phyloP scores from a whole-genome alignment of 1,284 basidiomycete genomes.

The Crepidotus sp. region DNA sequence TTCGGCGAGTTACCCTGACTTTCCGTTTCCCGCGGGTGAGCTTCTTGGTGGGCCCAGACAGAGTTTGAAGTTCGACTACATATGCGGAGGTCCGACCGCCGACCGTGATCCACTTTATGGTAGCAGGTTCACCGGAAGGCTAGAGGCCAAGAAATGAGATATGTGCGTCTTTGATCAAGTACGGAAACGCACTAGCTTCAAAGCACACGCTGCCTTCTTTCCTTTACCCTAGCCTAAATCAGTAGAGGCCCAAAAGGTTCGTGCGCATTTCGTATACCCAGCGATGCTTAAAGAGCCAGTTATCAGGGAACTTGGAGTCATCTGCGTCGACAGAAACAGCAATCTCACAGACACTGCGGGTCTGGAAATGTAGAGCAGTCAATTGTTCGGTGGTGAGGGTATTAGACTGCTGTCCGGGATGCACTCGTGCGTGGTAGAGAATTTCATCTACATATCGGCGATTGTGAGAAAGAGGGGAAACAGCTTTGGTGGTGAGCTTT shows the following conservation, averaged over 20 bases:
- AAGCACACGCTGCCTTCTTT: slow-evolving; percentile 45
- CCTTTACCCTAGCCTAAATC: slow-evolving; percentile 54
- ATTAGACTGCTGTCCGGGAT: slow-evolving; percentile 67
- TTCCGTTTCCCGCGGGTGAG: slow-evolving; percentile 16
- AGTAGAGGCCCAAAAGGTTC: background rate
- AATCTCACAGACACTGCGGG: slow-evolving; percentile 48
- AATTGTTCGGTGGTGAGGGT: slow-evolving; percentile 46
- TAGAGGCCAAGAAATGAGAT: slow-evolving; percentile 23
- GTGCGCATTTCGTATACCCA: slow-evolving; percentile 41
- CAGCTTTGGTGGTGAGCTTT: slow-evolving; percentile 17
- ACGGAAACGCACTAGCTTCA: slow-evolving; percentile 41
- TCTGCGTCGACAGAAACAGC: slow-evolving; percentile 73
- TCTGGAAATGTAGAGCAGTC: slow-evolving; percentile 46
- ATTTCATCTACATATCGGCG: slow-evolving; percentile 60
- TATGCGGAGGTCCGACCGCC: slow-evolving; percentile 77
- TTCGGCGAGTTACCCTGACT: slow-evolving; percentile 31
- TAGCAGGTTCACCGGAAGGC: slow-evolving; percentile 64
- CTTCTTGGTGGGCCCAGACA: slow-evolving; percentile 12
- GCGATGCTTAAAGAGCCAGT: slow-evolving; percentile 67
- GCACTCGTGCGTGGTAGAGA: slow-evolving; percentile 68
- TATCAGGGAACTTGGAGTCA: slow-evolving; percentile 55
- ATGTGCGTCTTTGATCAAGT: slow-evolving; percentile 3
- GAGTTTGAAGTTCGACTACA: slow-evolving; percentile 54
- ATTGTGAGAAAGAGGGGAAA: slow-evolving; percentile 9
- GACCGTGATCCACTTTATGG: slow-evolving; percentile 72